Conservation (phyloP, 192 early-diverging fungal species). For the Helicostylum pulchrum region DNA sequence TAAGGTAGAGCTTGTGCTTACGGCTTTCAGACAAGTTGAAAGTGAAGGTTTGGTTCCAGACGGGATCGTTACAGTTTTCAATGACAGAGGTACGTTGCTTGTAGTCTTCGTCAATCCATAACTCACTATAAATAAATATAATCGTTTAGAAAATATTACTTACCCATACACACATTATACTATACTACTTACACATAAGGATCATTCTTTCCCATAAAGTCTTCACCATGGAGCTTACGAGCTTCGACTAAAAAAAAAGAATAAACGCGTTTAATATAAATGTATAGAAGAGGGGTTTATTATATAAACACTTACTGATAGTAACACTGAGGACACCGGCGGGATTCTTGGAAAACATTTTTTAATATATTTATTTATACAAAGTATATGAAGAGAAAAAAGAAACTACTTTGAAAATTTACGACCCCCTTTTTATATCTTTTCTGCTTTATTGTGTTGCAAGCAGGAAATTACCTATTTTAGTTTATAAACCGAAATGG, state of each 20-base stretch:
- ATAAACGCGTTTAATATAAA: background rate
- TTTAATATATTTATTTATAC: background rate
- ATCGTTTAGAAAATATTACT: background rate
- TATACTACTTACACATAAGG: slow-evolving; percentile 16
- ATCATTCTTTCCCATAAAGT: slow-evolving; percentile 32
- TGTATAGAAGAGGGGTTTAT: background rate
- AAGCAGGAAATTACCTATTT: too few relatives aligned
- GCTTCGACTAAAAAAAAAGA: slow-evolving; percentile 30
- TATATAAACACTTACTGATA: slow-evolving; percentile 14
- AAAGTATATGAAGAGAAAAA: too few relatives aligned
- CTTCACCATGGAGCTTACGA: slow-evolving; percentile 30
- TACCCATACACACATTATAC: background rate
- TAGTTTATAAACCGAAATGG: too few relatives aligned
- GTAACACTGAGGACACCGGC: slow-evolving; percentile 17
- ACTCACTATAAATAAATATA: background rate
- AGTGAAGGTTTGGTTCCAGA: slow-evolving; percentile 32
- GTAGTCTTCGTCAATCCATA: slow-evolving; percentile 31
- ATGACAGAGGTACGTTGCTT: slow-evolving; percentile 24
- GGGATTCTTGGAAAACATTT: slow-evolving; percentile 10
- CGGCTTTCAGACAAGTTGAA: slow-evolving; percentile 20
- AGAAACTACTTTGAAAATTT: too few relatives aligned
- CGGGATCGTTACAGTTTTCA: slow-evolving; percentile 25
- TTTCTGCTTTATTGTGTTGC: too few relatives aligned
- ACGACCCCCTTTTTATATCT: too few relatives aligned
- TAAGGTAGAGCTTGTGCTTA: slow-evolving; percentile 34